A percentile compares a stretch with the other conserved stretches of the same genome.
These are phyloP conservation scores for Iris macrosiphon DNA, from an alignment of 106 monocot genomes.

Conservation along the genomic window DNA sequence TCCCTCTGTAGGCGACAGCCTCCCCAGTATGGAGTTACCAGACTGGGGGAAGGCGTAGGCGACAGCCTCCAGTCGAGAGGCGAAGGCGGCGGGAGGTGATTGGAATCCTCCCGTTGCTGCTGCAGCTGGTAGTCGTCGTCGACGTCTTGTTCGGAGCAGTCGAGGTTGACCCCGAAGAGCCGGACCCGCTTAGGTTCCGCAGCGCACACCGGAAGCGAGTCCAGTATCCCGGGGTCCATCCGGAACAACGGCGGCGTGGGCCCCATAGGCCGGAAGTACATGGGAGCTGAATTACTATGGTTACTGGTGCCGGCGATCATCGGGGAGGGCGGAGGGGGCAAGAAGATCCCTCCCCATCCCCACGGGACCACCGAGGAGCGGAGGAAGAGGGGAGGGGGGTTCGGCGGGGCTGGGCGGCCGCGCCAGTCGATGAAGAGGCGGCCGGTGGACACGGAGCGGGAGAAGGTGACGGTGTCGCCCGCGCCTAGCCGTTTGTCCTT, in stretches of 20 bases:
- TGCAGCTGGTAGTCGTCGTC: background rate
- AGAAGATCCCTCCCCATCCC: background rate
- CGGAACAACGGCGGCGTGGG: background rate
- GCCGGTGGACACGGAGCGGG: conserved; percentile 20
- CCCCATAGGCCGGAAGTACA: background rate
- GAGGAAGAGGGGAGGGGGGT: background rate
- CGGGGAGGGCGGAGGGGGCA: background rate
- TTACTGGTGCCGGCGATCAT: background rate
- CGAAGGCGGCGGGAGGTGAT: too few species aligned
- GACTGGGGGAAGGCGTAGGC: too few species aligned
- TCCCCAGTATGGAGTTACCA: too few species aligned
- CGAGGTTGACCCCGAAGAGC: conserved; percentile 30
- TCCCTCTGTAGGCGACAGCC: too few species aligned
- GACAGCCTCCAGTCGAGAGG: too few species aligned
- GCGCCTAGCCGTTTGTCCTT: conserved; percentile 51
- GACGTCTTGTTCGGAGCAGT: background rate
- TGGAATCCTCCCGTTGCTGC: too few species aligned
- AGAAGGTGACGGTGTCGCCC: conserved; percentile 59
- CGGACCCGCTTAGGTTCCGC: conserved; percentile 17
- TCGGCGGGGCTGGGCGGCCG: conserved; percentile 8
- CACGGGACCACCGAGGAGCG: conserved; percentile 1
- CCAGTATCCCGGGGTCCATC: conserved; percentile 4
- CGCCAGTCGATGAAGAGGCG: conserved; percentile 55
- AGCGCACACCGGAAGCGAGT: conserved; percentile 28
- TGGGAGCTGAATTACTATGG: too few species aligned